Conservation (phyloP, 805 yeast genomes). For the Lachancea cidri region DNA sequence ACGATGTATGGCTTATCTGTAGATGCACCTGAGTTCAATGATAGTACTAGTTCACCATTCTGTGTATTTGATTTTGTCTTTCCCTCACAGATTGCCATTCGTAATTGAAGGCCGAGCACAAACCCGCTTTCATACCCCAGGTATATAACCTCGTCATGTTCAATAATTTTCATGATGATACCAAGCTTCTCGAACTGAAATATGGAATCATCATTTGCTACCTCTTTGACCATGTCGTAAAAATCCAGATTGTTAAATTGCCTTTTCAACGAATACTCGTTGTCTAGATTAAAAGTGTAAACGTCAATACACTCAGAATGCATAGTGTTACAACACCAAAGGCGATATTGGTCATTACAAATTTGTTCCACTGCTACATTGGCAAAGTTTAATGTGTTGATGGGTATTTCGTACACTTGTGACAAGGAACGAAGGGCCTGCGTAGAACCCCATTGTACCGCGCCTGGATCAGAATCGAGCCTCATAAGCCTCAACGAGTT, state of each 20-base stretch:
- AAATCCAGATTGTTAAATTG: slow-evolving; percentile 19
- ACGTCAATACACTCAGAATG: slow-evolving; percentile 28
- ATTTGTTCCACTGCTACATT: slow-evolving; percentile 18
- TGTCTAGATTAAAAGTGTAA: slow-evolving; percentile 18
- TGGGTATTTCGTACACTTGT: slow-evolving; percentile 23
- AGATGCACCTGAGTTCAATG: neutral
- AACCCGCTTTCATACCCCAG: slow-evolving; percentile 30
- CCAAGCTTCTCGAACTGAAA: slow-evolving; percentile 24
- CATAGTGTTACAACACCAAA: slow-evolving; percentile 29
- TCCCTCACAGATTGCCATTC: neutral
- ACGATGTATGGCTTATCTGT: neutral
- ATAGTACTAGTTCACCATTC: neutral
- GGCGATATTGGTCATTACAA: slow-evolving; percentile 9
- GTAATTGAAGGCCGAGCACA: slow-evolving; percentile 22
- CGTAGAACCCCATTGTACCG: neutral
- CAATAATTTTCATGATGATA: slow-evolving; percentile 25
- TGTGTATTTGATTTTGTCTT: neutral
- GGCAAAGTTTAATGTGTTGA: slow-evolving; percentile 32
- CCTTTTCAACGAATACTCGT: slow-evolving; percentile 22
- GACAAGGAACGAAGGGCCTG: neutral
- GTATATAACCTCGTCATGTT: slow-evolving; percentile 14
- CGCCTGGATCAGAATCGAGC: neutral
- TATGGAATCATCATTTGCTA: slow-evolving; percentile 3
- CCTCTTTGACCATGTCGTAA: slow-evolving; percentile 10
- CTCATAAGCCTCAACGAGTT: slow-evolving; percentile 21